Base-by-base conservation (phyloP, 176 grass and related monocot species). In the Saccharum officinarum region DNA sequence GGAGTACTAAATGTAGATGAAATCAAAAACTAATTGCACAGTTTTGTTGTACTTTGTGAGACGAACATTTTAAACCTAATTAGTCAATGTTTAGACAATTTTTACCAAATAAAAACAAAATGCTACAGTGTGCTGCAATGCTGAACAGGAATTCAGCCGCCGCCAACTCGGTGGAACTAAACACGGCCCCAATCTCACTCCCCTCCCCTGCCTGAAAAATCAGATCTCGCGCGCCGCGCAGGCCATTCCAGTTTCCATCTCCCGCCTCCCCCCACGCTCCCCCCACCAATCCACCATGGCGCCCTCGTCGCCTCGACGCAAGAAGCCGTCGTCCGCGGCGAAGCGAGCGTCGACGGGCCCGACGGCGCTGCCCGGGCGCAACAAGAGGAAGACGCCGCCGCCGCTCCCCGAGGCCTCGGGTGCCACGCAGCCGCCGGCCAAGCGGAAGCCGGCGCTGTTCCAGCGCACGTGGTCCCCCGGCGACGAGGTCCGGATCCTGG, bases 401-500 rank as follows among this genome's bases (percentile, higher is more conserved):
- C 62, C 57, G n/a, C 12, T 7, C 5, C 62, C 25, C 12, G 62
- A 65, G 25, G 26, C 25, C 25, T 64, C 61, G 25, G 25, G 25
- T 30, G 61, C 23, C 23, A 64, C 61, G 26, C 25, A 30, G 25
- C 62, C 25, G 62, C 26, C 62, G 62, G 62, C 62, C 26, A 65
- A 65, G 26, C 62, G 26, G 64, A 50, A 49, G 15, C 45, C 26
- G 30, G 2, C 2, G 16, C 38, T 1, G 37, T 69, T 69, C 64
- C 77, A 84, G 65, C 82, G 83, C 64, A 22, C 42, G 26, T 92
- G 90, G 90, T 30, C 57, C 36, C 60, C 78, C 17, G 38, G 67
- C 2, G 82, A 88, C 28, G 86, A 88, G 57, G 36, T 88, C 17
- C 26, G 37, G 16, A 67, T 92, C 28, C 86, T 88, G 22, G 30